These are phyloP conservation scores for Ogataea corticis DNA, from an alignment of 805 yeast species.

Conservation along the genomic window DNA sequence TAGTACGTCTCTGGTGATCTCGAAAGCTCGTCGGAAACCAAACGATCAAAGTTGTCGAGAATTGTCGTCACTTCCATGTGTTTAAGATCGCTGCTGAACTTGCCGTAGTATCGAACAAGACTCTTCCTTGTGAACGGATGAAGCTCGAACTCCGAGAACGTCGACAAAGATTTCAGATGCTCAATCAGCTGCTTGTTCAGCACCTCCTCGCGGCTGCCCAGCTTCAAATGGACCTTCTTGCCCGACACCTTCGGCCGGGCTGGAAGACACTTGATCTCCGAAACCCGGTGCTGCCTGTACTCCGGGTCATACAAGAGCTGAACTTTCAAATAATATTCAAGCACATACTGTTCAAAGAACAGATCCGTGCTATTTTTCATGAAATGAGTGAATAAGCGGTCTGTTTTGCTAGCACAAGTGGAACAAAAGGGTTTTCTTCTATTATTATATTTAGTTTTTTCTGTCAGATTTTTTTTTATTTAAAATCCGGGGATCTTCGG, in stretches of 20 bases:
- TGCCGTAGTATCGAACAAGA: slow-evolving; percentile 15
- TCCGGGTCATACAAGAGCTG: slow-evolving; percentile 29
- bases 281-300: slow-evolving; percentile 19
- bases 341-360: slow-evolving; percentile 21
- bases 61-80: slow-evolving; percentile 18
- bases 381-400: background rate
- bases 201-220: slow-evolving; percentile 26
- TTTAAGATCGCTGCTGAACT: slow-evolving; percentile 18
- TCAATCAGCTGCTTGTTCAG: slow-evolving; percentile 25
- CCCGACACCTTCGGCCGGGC: slow-evolving; percentile 19
- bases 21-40: slow-evolving; percentile 5
- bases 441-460: background rate
- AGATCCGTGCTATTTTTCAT: slow-evolving; percentile 6
- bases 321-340: slow-evolving; percentile 29
- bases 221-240: slow-evolving; percentile 23
- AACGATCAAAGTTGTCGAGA: slow-evolving; percentile 13
- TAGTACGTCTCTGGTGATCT: slow-evolving; percentile 12
- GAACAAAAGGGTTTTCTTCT: background rate
- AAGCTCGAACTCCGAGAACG: slow-evolving; percentile 17
- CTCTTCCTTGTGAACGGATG: slow-evolving; percentile 17
- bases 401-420: background rate
- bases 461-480: background rate
- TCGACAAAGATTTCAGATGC: slow-evolving; percentile 15
- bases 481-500: slow-evolving; percentile 3
- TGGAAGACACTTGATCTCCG: slow-evolving; percentile 22